Evolutionary conservation across 1,284 basidiomycete genomes (phyloP), one percentile per base, ranked within the genome.

Genomic region (Cutaneotrichosporon arboriforme): DNA sequence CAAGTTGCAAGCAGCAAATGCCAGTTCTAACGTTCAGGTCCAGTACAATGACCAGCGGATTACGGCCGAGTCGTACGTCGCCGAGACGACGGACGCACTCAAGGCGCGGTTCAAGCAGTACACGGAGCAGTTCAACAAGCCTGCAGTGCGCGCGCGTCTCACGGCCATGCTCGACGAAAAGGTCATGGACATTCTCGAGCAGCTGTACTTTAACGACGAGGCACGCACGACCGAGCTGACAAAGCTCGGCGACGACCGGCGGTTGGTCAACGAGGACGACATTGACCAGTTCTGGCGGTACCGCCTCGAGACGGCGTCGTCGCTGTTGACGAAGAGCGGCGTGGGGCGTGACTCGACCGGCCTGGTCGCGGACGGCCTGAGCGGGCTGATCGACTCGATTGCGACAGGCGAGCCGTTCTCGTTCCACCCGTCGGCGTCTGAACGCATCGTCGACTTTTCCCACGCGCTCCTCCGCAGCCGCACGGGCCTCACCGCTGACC

Each of bases 41-140:
- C 91, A 97, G 74, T 99, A 98, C 80, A 98, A 99, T 70, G 96
- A 99, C 75, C 84, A 91, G 18, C 83, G 88, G 22, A 89, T 97
- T 62, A 88, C 89, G 0, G 85, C 96, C 12, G 96, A 99, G 73
- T 92, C 89, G 3, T 99, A 99, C 69, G 90, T 97, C 46, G 93
- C 94, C 15, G 96, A 98, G 76, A 92, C 91, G 3, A 86, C 97
- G 76, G 94, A 98, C 67, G 79, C 82, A 8, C 83, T 98, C 62
- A 98, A 99, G 77, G 81, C 84, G 0, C 84, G 87, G 42, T 94
- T 99, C 81, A 90, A 88, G 65, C 85, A 90, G 41, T 87, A 87
- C 66, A 88, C 87, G 1, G 74, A 81, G 17, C 84, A 88, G 64
- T 97, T 98, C 78, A 84, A 84, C 50, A 92, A 94, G 68, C 90